Evolutionary conservation across 306 rosid genomes (phyloP).

Genomic region (Sphenostylis stenocarpa): DNA sequence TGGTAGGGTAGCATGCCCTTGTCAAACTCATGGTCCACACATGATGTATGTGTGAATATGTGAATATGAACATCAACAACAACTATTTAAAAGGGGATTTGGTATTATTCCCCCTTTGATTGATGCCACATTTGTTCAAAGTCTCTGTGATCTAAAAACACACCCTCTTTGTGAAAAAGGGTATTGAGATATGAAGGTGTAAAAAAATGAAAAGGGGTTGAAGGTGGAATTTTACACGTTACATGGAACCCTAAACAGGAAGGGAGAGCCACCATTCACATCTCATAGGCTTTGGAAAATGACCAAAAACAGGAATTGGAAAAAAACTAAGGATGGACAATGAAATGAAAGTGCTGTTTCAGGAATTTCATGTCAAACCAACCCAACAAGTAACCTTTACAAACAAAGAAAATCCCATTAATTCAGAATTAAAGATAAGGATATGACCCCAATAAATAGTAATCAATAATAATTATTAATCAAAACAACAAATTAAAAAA

Average conservation of each 20-base stretch:
- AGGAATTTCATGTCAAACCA: slow-evolving; percentile 49
- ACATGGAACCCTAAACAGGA: slow-evolving; percentile 25
- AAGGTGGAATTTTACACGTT: slow-evolving; percentile 44
- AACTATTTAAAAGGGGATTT: slow-evolving; percentile 21
- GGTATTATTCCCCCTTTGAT: slow-evolving; percentile 24
- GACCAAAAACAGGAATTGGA: slow-evolving; percentile 45
- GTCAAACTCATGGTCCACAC: slow-evolving; percentile 56
- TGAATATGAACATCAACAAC: not conserved
- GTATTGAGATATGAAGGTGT: not conserved
- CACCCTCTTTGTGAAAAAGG: not conserved
- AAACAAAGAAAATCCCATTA: slow-evolving; percentile 48
- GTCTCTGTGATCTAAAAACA: not conserved
- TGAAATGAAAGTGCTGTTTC: slow-evolving; percentile 41
- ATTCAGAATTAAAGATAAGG: slow-evolving; percentile 53
- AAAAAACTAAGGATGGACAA: slow-evolving; percentile 17
- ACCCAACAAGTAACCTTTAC: slow-evolving; percentile 42
- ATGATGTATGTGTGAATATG: not conserved
- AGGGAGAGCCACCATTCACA: slow-evolving; percentile 14
- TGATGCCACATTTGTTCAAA: slow-evolving; percentile 3
- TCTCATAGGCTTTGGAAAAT: slow-evolving; percentile 36
- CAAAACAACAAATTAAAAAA: not conserved
- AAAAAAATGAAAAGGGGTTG: not conserved
- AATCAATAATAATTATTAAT: slow-evolving; percentile 29
- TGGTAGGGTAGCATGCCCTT: slow-evolving; percentile 97
- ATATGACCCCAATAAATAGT: slow-evolving; percentile 60